Percentiles rank a stretch among this genome's conserved stretches.
Evolutionary conservation across 768 basidiomycete genomes (phyloP).

Genomic region (Pleurotus citrinopileatus): DNA sequence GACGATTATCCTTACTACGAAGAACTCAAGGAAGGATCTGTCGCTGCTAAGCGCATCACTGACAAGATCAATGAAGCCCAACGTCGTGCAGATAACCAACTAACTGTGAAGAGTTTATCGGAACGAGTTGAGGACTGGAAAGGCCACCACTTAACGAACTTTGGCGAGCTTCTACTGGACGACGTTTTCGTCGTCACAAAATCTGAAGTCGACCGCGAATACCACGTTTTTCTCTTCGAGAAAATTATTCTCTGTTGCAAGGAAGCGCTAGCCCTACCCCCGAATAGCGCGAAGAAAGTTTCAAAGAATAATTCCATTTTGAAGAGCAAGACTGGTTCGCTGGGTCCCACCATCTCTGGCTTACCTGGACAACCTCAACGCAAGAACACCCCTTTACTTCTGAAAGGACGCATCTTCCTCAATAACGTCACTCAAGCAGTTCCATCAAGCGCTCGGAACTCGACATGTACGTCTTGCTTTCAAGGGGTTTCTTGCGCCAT

Average conservation of each 20-base stretch:
- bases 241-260: conserved; percentile 99
- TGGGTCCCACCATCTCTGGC: conserved; percentile 45
- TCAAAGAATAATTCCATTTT: conserved; percentile 86
- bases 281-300: conserved; percentile 62
- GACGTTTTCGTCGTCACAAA: conserved; percentile 96
- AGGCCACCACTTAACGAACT: conserved; percentile 92
- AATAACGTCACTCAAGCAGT: conserved; percentile 90
- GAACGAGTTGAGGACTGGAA: conserved; percentile 97
- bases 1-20: conserved; percentile 68
- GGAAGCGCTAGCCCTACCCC: conserved; percentile 64
- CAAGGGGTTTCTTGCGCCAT: conserved; percentile 12
- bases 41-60: conserved; percentile 88
- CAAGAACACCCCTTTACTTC: conserved; percentile 75
- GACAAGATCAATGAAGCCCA: conserved; percentile 96
- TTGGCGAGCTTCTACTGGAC: conserved; percentile 91
- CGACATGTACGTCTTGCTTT: conserved; percentile 48
- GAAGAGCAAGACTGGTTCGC: conserved; percentile 70
- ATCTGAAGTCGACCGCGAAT: conserved; percentile 94
- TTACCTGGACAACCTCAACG: conserved; percentile 59
- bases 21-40: conserved; percentile 81
- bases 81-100: conserved; percentile 86
- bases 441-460: conserved; percentile 53
- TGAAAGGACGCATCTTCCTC: conserved; percentile 96
- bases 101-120: conserved; percentile 84
- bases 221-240: conserved; percentile 98